Conservation (phyloP, 1,284 basidiomycete species). For the Leccinum angustisporum region DNA sequence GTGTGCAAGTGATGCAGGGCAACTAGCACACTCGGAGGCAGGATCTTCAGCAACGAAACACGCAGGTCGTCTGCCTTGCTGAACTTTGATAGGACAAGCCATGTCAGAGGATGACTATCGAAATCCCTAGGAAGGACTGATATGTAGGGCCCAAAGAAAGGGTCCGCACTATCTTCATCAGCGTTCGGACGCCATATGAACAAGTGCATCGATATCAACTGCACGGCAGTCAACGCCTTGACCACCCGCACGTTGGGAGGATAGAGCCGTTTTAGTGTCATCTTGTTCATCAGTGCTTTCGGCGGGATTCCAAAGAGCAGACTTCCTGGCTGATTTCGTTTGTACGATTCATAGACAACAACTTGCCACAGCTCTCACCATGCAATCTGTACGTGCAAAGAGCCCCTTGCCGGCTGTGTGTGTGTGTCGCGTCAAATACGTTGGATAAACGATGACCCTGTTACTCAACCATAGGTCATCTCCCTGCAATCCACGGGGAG, state of each 20-base stretch:
- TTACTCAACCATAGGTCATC: conserved; percentile 39
- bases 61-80: conserved; percentile 16
- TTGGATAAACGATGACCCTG: not conserved
- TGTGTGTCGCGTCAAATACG: conserved; percentile 9
- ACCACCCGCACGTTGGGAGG: conserved; percentile 31
- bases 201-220: conserved; percentile 63
- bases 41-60: conserved; percentile 36
- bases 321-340: conserved; percentile 45
- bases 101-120: conserved; percentile 71
- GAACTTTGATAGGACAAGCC: conserved; percentile 46
- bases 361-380: conserved; percentile 35
- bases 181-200: conserved; percentile 48
- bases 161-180: conserved; percentile 47
- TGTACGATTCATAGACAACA: not conserved
- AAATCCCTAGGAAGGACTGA: conserved; percentile 71
- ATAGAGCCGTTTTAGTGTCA: conserved; percentile 60
- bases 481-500: conserved; percentile 48
- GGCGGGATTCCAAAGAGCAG: conserved; percentile 69
- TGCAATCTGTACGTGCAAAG: conserved; percentile 50
- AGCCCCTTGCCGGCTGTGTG: conserved; percentile 68
- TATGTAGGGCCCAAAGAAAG: conserved; percentile 75
- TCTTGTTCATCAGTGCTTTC: conserved; percentile 66
- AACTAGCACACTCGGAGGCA: conserved; percentile 52
- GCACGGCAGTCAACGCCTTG: conserved; percentile 51
- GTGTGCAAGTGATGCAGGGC: conserved; percentile 49